These are phyloP conservation scores for Nasturtium officinale DNA, from an alignment of 345 rosid genomes.

Conservation along the genomic window DNA sequence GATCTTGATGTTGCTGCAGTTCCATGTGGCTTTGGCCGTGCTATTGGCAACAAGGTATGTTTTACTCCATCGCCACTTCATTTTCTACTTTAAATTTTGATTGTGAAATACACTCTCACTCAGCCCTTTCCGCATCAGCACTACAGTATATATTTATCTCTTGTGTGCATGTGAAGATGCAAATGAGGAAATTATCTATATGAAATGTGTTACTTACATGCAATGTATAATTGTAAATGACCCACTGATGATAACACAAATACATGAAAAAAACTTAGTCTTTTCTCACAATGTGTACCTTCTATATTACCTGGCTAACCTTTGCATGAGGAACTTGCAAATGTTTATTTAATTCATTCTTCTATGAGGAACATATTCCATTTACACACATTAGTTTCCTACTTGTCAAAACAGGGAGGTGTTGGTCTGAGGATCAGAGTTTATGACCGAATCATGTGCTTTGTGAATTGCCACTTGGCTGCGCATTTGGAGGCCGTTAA, in stretches of 20 bases:
- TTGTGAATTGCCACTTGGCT: slow-evolving; percentile 82
- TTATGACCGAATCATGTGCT: slow-evolving; percentile 75
- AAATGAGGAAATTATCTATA: slow-evolving; percentile 2
- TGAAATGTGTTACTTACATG: background rate
- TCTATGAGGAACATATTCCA: background rate
- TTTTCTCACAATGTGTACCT: background rate
- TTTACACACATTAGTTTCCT: background rate
- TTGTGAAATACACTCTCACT: background rate
- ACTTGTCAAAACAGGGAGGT: slow-evolving; percentile 61
- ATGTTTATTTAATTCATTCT: background rate
- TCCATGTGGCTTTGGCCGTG: slow-evolving; percentile 97
- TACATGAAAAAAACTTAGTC: background rate
- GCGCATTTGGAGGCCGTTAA: slow-evolving; percentile 86
- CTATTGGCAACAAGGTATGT: slow-evolving; percentile 90
- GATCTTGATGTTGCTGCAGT: slow-evolving; percentile 98
- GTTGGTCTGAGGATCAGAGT: slow-evolving; percentile 85
- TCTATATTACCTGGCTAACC: slow-evolving; percentile 1
- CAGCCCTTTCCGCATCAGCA: background rate
- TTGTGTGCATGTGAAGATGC: slow-evolving; percentile 3
- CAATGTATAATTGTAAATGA: background rate
- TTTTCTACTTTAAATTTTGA: background rate
- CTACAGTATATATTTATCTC: background rate
- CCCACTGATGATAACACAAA: background rate
- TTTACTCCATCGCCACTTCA: background rate
- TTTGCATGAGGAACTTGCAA: background rate